These are phyloP conservation scores for Melaleuca alternifolia DNA, from an alignment of 345 rosid genomes.

Conservation along the genomic window DNA sequence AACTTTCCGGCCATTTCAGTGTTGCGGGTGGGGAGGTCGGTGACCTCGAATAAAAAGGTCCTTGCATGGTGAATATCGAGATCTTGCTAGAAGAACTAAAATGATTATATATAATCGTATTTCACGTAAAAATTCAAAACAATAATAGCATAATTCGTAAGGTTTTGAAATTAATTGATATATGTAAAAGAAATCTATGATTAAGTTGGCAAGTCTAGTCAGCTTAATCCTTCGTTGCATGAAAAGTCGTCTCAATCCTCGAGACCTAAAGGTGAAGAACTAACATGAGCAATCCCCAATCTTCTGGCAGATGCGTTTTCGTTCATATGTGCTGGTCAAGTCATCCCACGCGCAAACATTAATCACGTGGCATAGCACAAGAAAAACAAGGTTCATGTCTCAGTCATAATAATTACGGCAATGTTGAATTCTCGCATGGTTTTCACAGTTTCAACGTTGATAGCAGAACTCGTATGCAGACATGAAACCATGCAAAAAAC, in stretches of 20 bases:
- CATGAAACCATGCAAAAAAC: neutral
- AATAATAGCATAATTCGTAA: no score
- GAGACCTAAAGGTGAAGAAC: neutral
- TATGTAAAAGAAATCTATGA: no score
- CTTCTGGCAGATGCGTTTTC: neutral
- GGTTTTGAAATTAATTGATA: no score
- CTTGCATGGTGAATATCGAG: no score
- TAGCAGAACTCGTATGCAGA: neutral
- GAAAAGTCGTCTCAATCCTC: neutral
- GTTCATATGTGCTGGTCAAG: neutral
- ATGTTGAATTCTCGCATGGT: neutral
- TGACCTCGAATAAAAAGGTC: no score
- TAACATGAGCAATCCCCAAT: neutral
- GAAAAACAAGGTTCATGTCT: neutral
- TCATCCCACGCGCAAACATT: neutral
- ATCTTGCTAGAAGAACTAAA: no score
- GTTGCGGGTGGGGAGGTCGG: no score
- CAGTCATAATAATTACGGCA: neutral
- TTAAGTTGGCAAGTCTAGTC: neutral
- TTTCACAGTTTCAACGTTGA: neutral
- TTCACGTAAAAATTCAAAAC: no score
- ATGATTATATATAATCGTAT: no score
- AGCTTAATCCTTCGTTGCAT: neutral
- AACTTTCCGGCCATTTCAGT: no score
- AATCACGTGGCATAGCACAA: neutral